A percentile compares a stretch with the other conserved stretches of the same genome.
These are phyloP conservation scores for Ramaria rubella DNA, from an alignment of 768 basidiomycete genomes.

Conservation along the genomic window DNA sequence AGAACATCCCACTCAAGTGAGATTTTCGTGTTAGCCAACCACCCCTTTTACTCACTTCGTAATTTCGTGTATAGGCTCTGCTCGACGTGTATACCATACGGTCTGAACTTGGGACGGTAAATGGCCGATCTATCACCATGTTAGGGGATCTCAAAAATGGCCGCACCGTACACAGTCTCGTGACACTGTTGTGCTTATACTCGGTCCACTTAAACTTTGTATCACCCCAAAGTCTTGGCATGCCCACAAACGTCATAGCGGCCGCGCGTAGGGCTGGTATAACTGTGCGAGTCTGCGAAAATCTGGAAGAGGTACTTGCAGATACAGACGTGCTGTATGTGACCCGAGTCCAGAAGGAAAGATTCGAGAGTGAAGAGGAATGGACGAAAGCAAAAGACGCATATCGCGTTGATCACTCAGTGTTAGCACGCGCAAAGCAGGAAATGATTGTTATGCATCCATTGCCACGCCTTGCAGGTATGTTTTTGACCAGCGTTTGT, in stretches of 20 bases:
- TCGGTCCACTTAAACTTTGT: slow-evolving; percentile 94
- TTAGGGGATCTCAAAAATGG: slow-evolving; percentile 98
- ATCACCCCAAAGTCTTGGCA: slow-evolving; percentile 74
- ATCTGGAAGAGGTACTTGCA: slow-evolving; percentile 84
- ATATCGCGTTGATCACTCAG: slow-evolving; percentile 90
- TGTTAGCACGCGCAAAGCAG: slow-evolving; percentile 88
- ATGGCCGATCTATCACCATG: slow-evolving; percentile 86
- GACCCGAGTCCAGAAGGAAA: slow-evolving; percentile 92
- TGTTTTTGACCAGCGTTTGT: slow-evolving; percentile 17
- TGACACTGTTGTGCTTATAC: slow-evolving; percentile 87
- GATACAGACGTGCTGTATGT: slow-evolving; percentile 97
- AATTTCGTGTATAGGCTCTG: slow-evolving; percentile 49
- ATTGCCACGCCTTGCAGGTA: slow-evolving; percentile 86
- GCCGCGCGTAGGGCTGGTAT: slow-evolving; percentile 82
- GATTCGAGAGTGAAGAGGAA: slow-evolving; percentile 73
- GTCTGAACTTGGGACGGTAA: slow-evolving; percentile 95
- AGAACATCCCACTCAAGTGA: slow-evolving; percentile 92
- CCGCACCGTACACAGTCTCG: slow-evolving; percentile 93
- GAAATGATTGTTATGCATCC: slow-evolving; percentile 99
- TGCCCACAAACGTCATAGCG: slow-evolving; percentile 81
- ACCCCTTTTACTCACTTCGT: not conserved
- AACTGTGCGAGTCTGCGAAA: slow-evolving; percentile 71
- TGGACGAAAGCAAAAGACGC: slow-evolving; percentile 90
- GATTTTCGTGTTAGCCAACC: slow-evolving; percentile 13
- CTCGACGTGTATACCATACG: slow-evolving; percentile 92